Percentiles rank a stretch among this genome's conserved stretches.
These are phyloP conservation scores for Barbatosphaeria neglecta DNA, from an alignment of 495 filamentous ascomycete species.

Conservation along the genomic window DNA sequence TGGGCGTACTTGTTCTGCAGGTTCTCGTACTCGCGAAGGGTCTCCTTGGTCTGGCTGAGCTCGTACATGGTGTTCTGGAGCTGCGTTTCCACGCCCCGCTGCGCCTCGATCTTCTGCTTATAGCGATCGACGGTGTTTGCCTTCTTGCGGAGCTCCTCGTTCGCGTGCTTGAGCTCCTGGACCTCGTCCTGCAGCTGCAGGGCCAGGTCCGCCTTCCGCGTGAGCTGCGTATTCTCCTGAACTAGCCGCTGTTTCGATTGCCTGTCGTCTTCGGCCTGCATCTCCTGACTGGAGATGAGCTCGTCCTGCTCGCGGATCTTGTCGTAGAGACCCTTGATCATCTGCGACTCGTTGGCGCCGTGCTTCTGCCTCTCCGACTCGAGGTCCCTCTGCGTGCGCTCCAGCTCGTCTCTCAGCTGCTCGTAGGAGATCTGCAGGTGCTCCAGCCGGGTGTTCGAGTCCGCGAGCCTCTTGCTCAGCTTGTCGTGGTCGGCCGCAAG, in stretches of 20 bases:
- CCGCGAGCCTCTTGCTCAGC: conserved; percentile 26
- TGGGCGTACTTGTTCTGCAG: conserved; percentile 31
- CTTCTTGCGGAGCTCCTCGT: conserved; percentile 65
- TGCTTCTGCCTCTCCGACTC: conserved; percentile 23
- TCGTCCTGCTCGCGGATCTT: conserved; percentile 20
- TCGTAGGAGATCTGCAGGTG: conserved; percentile 48
- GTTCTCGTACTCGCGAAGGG: conserved; percentile 48
- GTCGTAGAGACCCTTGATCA: conserved; percentile 19
- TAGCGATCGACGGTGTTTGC: conserved; percentile 67
- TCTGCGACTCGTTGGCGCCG: conserved; percentile 18
- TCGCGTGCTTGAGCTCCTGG: conserved; percentile 57
- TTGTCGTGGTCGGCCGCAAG: conserved; percentile 10
- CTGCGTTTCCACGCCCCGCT: conserved; percentile 37
- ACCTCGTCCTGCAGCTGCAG: conserved; percentile 40
- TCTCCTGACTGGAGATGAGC: conserved; percentile 8
- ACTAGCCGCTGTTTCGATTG: conserved; percentile 22
- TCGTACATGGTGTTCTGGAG: conserved; percentile 50
- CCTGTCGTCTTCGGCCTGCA: conserved; percentile 2
- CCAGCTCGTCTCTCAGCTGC: conserved; percentile 36
- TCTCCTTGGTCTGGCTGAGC: conserved; percentile 49
- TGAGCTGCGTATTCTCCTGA: conserved; percentile 34
- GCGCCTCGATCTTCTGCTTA: conserved; percentile 62
- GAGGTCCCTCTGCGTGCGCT: conserved; percentile 51
- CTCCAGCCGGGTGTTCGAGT: conserved; percentile 44
- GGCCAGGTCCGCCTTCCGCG: conserved; percentile 29